Evolutionary conservation across 169 alveolate genomes (phyloP), one percentile per base, ranked within the genome.

Genomic region (Plasmodium chabaudi): DNA sequence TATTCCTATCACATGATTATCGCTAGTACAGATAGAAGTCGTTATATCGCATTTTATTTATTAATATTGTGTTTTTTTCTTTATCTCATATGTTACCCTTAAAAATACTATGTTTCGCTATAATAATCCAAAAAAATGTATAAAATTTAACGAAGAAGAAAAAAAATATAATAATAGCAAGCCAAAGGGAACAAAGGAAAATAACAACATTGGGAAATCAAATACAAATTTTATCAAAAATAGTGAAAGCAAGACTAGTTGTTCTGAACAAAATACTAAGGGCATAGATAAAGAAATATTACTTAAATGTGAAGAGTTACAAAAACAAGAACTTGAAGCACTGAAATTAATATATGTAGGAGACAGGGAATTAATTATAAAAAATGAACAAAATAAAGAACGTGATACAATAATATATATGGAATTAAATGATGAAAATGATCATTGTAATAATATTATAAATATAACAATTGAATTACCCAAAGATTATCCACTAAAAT

Each of bases 321-420:
- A 86, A 86, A 60, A 17, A 69, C 69, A 68, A 60, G 91, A 86
- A 86, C 27, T 86, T 12, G 91, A 86, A 69, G 91, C 91, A 7
- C 47, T 86, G 59, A 86, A 86, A 60, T 42, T 68, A 19, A 86
- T 86, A 57, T 86, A 86, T 86, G 75, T 86, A 19, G 13, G 56
- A 61, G 73, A 86, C 53, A 60, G 39, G 13, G 91, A 86, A 42
- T 72, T 86, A 70, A 63, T 9, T 47, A 86, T 86, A 17, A 63
- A 86, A 57, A 42, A 86, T 69, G 91, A 86, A 47, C 69, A 86
- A 57, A 53, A 86, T 63, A 64, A 86, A 86, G 72, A 86, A 47
- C 57, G 39, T 12, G 73, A 69, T 53, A 86, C 91, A n/a, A 53
- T 69, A 69, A 61, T 86, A 59, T 25, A 69, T 53, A 86, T 86